Percentiles rank a stretch among this genome's conserved stretches.
Conservation (phyloP, 2,329 filamentous ascomycete genomes). For the Colletotrichum tanaceti region DNA sequence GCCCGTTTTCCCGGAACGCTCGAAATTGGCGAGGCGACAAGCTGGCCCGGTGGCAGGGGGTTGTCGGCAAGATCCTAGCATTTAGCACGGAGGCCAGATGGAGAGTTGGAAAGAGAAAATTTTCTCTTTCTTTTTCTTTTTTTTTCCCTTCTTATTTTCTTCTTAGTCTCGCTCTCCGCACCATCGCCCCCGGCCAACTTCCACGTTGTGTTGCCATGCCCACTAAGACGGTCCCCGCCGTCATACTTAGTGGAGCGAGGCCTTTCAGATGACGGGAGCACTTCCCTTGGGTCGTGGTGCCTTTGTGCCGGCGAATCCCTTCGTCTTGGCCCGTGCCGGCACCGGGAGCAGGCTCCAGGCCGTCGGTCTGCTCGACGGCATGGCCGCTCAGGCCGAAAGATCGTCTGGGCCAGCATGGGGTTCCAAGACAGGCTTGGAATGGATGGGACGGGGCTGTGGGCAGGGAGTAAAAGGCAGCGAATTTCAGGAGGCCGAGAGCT, state of each 20-base stretch:
- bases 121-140: background rate
- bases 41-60: constrained; percentile 20
- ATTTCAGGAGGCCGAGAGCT: constrained; percentile 3
- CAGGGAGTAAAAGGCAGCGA: constrained; percentile 6
- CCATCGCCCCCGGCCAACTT: constrained; percentile 25
- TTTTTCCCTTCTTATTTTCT: too few species aligned
- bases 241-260: constrained; percentile 12
- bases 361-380: constrained; percentile 10
- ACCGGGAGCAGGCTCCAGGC: constrained; percentile 17
- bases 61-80: constrained; percentile 31
- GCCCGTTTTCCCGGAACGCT: constrained; percentile 18
- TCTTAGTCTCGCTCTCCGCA: constrained; percentile 1
- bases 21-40: constrained; percentile 35
- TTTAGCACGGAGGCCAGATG: constrained; percentile 11
- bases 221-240: constrained; percentile 5
- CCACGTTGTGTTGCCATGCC: constrained; percentile 33
- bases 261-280: constrained; percentile 2
- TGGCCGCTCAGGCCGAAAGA: constrained; percentile 31
- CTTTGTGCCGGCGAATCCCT: background rate
- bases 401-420: constrained; percentile 26
- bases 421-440: constrained; percentile 33
- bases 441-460: constrained; percentile 1
- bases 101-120: constrained; percentile 6
- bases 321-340: constrained; percentile 11
- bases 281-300: background rate